These are phyloP conservation scores for Falciphora oryzae DNA, from an alignment of 2,329 filamentous ascomycete species.

Conservation along the genomic window DNA sequence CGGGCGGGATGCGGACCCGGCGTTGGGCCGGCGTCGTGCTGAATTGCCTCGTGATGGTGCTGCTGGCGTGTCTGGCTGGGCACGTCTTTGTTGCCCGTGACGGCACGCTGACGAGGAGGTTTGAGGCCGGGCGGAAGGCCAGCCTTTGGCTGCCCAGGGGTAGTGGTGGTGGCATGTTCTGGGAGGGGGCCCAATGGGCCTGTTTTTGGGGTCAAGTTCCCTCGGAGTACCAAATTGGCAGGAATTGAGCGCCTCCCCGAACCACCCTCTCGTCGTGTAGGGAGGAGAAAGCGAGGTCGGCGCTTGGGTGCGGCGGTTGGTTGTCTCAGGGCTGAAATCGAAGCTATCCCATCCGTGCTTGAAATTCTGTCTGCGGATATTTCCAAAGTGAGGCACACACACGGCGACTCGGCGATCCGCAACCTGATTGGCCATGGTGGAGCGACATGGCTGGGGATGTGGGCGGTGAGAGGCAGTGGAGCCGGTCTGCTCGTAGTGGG, in stretches of 20 bases:
- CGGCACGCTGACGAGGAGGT: conserved; percentile 6
- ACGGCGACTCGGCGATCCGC: background rate
- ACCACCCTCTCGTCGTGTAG: background rate
- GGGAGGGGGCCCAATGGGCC: background rate
- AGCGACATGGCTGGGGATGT: background rate
- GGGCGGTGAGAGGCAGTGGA: conserved; percentile 4
- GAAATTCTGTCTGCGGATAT: background rate
- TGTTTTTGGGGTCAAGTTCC: background rate
- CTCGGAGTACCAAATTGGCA: too few relatives aligned
- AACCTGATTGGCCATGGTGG: background rate
- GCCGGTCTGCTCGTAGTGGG: background rate
- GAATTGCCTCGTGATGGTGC: conserved; percentile 14
- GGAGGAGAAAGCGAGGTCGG: background rate
- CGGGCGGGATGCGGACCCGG: conserved; percentile 60
- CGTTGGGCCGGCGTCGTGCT: conserved; percentile 24
- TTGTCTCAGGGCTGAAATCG: background rate
- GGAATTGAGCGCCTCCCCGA: background rate
- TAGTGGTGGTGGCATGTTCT: conserved; percentile 21
- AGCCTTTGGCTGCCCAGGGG: conserved; percentile 13
- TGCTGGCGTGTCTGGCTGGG: background rate
- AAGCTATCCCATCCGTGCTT: background rate
- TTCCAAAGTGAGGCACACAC: conserved; percentile 1
- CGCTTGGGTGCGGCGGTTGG: background rate
- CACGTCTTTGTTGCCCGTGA: background rate
- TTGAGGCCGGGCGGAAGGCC: conserved; percentile 6